Percentiles rank a stretch among this genome's conserved stretches.
Conservation (phyloP, 2,329 filamentous ascomycete genomes). For the Pseudogymnoascus sp. region DNA sequence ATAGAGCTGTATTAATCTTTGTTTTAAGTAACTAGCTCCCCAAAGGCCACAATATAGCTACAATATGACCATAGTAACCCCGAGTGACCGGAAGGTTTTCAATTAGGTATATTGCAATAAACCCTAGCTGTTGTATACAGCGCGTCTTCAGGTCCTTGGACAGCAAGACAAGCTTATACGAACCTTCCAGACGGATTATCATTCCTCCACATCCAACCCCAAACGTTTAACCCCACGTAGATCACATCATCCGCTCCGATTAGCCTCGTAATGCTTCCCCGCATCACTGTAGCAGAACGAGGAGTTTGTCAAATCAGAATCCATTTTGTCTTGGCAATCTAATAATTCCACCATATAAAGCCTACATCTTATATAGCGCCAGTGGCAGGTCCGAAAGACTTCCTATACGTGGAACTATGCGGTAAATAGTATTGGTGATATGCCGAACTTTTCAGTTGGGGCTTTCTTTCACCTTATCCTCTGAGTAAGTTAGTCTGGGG, state of each 20-base stretch:
- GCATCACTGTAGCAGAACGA: background rate
- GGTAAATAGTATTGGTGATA: background rate
- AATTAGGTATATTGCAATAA: background rate
- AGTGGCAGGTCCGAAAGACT: background rate
- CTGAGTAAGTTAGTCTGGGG: background rate
- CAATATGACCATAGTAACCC: background rate
- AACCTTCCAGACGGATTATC: background rate
- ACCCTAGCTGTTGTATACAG: background rate
- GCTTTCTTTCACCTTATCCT: background rate
- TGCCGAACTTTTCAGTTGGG: background rate
- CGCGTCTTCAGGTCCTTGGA: background rate
- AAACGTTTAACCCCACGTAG: background rate
- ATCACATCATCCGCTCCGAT: background rate
- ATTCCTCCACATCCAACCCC: background rate
- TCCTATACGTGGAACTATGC: background rate
- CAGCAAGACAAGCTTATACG: background rate
- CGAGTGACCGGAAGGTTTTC: background rate
- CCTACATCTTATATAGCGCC: background rate
- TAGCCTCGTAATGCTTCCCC: background rate
- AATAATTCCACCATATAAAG: constrained; percentile 5
- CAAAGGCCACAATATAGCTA: too few species aligned
- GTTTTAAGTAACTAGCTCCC: background rate
- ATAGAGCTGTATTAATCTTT: background rate
- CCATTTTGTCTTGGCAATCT: background rate
- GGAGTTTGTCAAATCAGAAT: background rate